Evolutionary conservation across 2,329 filamentous ascomycete genomes (phyloP).

Genomic region (Venturia nashicola): DNA sequence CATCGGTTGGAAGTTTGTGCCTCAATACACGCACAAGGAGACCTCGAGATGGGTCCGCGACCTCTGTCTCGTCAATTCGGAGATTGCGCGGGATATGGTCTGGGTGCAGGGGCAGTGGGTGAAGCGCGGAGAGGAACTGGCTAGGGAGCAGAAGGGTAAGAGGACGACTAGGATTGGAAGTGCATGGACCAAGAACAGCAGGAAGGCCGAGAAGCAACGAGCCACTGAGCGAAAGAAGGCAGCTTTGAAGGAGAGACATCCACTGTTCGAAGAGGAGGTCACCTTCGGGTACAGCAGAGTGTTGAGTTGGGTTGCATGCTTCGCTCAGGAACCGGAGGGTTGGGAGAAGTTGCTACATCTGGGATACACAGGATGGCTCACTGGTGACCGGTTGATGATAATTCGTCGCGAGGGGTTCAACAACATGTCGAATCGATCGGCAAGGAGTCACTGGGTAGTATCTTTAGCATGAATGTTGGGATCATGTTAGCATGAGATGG

Average conservation of each 20-base stretch:
- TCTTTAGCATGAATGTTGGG: no score
- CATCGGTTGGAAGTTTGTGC: background rate
- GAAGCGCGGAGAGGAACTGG: background rate
- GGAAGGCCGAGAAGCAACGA: background rate
- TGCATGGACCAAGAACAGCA: background rate
- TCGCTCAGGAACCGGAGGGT: background rate
- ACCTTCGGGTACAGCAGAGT: background rate
- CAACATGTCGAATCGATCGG: background rate
- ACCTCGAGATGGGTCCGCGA: background rate
- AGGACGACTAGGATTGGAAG: background rate
- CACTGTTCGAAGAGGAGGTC: background rate
- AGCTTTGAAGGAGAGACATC: background rate
- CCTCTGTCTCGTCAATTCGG: background rate
- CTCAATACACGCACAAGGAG: background rate
- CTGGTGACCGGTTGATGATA: background rate
- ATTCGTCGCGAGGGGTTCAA: background rate
- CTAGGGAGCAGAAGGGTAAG: background rate
- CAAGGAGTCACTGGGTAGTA: no score
- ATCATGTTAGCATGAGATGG: no score
- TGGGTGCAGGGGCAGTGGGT: background rate
- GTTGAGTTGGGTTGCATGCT: background rate
- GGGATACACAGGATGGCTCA: background rate
- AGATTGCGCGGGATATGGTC: background rate
- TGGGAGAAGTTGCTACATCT: background rate
- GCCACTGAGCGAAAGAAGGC: background rate